A percentile compares a stretch with the other conserved stretches of the same genome.
These are phyloP conservation scores for Allium fistulosum DNA, from an alignment of 106 monocot genomes.

Conservation along the genomic window DNA sequence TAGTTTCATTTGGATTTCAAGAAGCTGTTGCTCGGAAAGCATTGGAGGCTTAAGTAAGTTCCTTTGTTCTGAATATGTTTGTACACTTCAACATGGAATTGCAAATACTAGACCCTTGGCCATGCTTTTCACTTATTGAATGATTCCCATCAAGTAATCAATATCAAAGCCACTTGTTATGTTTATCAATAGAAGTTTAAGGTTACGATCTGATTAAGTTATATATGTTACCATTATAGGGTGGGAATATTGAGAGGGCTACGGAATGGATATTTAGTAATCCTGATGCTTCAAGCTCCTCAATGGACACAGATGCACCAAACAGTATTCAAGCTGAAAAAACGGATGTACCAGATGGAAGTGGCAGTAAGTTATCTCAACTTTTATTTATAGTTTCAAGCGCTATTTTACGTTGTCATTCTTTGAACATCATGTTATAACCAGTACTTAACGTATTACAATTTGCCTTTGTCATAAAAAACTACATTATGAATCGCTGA, in stretches of 20 bases:
- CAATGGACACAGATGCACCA: conserved; percentile 44
- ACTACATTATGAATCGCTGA: no score
- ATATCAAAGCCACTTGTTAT: no score
- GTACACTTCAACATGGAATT: no score
- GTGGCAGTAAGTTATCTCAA: conserved; percentile 57
- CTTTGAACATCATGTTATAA: no score
- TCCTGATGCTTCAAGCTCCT: conserved; percentile 50
- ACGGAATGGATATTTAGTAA: conserved; percentile 98
- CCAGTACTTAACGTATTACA: no score
- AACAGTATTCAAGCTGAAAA: conserved; percentile 29
- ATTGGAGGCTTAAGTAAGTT: conserved; percentile 77
- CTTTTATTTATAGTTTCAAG: not conserved
- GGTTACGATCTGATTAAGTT: not conserved
- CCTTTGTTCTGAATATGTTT: not conserved
- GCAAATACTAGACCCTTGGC: no score
- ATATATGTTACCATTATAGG: conserved; percentile 29
- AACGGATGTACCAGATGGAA: conserved; percentile 67
- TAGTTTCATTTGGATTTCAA: conserved; percentile 87
- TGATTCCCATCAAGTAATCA: no score
- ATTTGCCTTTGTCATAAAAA: no score
- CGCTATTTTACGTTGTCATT: no score
- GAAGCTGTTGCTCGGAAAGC: conserved; percentile 85
- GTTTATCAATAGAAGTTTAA: no score
- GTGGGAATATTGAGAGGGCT: conserved; percentile 81
- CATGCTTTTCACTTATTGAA: no score